phyloP scores from a whole-genome alignment of 129 eudicot species.

The Gnaphalium uliginosum region DNA sequence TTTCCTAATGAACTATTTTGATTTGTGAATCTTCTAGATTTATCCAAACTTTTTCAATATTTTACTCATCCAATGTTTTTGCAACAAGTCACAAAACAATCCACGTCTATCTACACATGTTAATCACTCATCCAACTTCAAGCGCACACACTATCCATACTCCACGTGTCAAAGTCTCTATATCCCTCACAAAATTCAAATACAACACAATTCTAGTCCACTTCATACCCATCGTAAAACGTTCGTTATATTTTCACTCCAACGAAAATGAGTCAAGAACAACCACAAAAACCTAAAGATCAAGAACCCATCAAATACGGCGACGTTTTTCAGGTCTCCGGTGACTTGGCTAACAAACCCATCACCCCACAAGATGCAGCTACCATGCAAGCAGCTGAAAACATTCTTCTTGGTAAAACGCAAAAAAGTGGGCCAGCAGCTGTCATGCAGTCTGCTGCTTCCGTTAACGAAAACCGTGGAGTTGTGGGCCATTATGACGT shows the following conservation, averaged over 20 bases:
- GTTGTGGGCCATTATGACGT: conserved; percentile 39
- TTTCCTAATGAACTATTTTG: no score
- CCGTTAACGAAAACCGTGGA: conserved; percentile 46
- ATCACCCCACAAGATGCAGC: conserved; percentile 66
- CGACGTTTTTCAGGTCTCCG: conserved; percentile 62
- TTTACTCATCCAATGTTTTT: not conserved
- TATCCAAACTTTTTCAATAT: not conserved
- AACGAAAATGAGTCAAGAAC: conserved; percentile 42
- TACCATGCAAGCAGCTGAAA: conserved; percentile 69
- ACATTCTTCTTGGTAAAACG: conserved; percentile 42
- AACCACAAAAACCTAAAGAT: conserved; percentile 29
- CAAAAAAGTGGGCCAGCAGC: conserved; percentile 66
- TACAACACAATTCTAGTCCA: not conserved
- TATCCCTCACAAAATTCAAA: not conserved
- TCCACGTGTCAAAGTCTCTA: conserved; percentile 12
- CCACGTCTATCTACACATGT: conserved; percentile 2
- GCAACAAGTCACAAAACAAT: not conserved
- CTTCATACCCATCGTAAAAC: not conserved
- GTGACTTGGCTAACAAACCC: conserved; percentile 49
- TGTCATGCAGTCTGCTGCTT: conserved; percentile 65
- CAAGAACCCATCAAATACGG: conserved; percentile 52
- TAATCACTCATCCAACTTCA: not conserved
- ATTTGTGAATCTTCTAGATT: not conserved
- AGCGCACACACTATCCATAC: not conserved
- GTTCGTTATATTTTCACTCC: not conserved